phyloP scores from a whole-genome alignment of 805 yeast species.

The Myxozyma mucilagina region DNA sequence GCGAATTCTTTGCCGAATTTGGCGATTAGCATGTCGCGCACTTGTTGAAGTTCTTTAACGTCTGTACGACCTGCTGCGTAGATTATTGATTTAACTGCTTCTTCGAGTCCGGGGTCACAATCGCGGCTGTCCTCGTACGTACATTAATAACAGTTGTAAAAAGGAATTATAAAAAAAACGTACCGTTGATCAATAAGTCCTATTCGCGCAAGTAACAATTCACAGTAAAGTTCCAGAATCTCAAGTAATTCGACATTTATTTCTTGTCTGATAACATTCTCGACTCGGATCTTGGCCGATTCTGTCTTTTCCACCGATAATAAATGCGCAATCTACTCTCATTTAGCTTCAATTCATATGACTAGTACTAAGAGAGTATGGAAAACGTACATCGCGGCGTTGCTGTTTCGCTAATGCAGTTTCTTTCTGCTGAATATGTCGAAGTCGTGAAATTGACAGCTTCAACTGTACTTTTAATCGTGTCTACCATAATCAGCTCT shows the following conservation, averaged over 20 bases:
- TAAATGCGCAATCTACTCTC: constrained; percentile 60
- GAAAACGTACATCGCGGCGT: constrained; percentile 51
- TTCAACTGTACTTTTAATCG: constrained; percentile 45
- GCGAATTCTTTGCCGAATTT: constrained; percentile 72
- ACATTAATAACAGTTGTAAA: not conserved
- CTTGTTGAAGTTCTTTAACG: constrained; percentile 63
- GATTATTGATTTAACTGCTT: constrained; percentile 70
- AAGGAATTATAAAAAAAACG: not conserved
- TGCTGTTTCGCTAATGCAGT: constrained; percentile 73
- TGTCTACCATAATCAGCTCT: constrained; percentile 14
- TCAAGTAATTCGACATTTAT: constrained; percentile 77
- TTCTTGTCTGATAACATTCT: constrained; percentile 80
- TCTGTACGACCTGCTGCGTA: constrained; percentile 73
- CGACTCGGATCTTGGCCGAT: constrained; percentile 81
- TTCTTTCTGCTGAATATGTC: constrained; percentile 72
- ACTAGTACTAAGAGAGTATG: not conserved
- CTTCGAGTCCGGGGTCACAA: constrained; percentile 64
- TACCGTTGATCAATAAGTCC: constrained; percentile 53
- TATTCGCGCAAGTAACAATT: constrained; percentile 72
- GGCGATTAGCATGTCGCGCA: constrained; percentile 61
- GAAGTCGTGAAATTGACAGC: constrained; percentile 69
- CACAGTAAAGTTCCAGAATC: constrained; percentile 77
- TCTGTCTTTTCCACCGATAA: constrained; percentile 70
- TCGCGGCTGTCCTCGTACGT: constrained; percentile 20
- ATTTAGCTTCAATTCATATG: too few species aligned